Percentiles rank a stretch among this genome's conserved stretches.
phyloP scores from a whole-genome alignment of 352 stramenopile genomes.

The Labyrinthula sp. region DNA sequence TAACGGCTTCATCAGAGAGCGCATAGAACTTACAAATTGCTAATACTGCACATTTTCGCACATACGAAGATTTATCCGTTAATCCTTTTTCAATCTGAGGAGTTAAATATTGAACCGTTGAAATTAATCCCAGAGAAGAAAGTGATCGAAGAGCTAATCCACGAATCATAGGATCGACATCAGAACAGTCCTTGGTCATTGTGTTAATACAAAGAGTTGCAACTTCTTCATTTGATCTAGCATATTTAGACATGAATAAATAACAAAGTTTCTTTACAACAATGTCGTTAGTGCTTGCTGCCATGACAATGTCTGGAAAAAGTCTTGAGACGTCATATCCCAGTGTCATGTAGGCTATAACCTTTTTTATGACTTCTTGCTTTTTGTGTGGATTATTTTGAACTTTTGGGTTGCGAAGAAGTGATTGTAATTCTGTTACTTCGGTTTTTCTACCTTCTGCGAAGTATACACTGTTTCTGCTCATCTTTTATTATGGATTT shows the following conservation, averaged over 20 bases:
- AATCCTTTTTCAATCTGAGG: conserved; percentile 52
- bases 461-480: no score
- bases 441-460: conserved; percentile 64
- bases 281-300: conserved; percentile 77
- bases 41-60: conserved; percentile 95
- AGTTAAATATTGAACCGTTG: conserved; percentile 83
- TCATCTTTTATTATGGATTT: no score
- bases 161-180: conserved; percentile 94
- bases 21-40: conserved; percentile 88
- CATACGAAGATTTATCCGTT: conserved; percentile 82
- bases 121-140: conserved; percentile 78
- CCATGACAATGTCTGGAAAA: conserved; percentile 96
- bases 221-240: conserved; percentile 87
- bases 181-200: conserved; percentile 89
- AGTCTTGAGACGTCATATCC: conserved; percentile 95
- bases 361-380: conserved; percentile 97
- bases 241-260: conserved; percentile 97
- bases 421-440: conserved; percentile 70
- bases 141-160: conserved; percentile 84
- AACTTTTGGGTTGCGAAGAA: conserved; percentile 84
- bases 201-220: conserved; percentile 99
- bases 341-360: conserved; percentile 99
- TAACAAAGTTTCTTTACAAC: conserved; percentile 99
- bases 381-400: conserved; percentile 88
- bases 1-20: conserved; percentile 66